phyloP scores from a whole-genome alignment of 495 filamentous ascomycete species.

The Aspergillus sclerotioniger region DNA sequence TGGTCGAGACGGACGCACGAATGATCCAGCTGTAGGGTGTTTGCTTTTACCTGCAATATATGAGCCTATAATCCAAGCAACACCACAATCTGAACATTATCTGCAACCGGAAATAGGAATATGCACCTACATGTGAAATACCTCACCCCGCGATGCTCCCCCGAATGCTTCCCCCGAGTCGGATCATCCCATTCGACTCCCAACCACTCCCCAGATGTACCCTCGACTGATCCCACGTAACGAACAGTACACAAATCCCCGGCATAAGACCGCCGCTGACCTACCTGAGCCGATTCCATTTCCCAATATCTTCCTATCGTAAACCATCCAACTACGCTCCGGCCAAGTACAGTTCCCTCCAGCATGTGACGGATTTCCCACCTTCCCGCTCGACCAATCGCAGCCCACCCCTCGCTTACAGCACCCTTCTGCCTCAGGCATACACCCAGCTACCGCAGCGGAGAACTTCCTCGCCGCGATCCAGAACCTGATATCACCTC shows the following conservation, averaged over 20 bases:
- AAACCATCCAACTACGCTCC: neutral
- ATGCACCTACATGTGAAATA: constrained; percentile 78
- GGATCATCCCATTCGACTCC: constrained; percentile 97
- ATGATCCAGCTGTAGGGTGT: constrained; percentile 71
- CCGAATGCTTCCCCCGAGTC: constrained; percentile 82
- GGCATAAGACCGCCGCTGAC: constrained; percentile 75
- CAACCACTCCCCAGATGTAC: constrained; percentile 80
- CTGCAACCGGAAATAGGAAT: neutral
- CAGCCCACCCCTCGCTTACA: constrained; percentile 25
- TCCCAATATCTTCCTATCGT: neutral
- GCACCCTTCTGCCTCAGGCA: constrained; percentile 17
- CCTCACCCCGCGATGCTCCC: constrained; percentile 69
- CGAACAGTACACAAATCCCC: constrained; percentile 77
- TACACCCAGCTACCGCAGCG: constrained; percentile 11
- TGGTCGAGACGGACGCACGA: constrained; percentile 74
- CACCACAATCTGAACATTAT: neutral
- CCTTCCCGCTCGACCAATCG: constrained; percentile 14
- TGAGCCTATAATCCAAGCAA: constrained; percentile 1
- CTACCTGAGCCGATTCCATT: constrained; percentile 40
- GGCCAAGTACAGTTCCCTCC: neutral
- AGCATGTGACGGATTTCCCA: neutral
- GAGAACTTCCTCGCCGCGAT: constrained; percentile 18
- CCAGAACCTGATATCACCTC: constrained; percentile 7
- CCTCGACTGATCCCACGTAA: constrained; percentile 73
- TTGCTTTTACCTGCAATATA: constrained; percentile 57